phyloP scores from a whole-genome alignment of 2,329 filamentous ascomycete species.

The Claviceps africana region DNA sequence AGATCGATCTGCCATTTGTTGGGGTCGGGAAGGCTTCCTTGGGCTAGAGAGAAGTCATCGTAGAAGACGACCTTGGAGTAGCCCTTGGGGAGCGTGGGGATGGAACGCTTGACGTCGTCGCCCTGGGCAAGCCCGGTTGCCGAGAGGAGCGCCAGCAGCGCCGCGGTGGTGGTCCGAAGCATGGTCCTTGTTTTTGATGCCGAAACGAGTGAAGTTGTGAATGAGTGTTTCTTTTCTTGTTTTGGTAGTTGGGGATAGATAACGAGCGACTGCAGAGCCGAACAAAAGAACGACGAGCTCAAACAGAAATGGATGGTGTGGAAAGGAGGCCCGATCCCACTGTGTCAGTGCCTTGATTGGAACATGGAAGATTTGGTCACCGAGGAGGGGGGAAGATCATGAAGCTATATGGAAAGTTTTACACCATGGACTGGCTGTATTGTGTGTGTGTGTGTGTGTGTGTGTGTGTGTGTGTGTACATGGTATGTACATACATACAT shows the following conservation, averaged over 20 bases:
- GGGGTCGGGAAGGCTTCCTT: constrained; percentile 16
- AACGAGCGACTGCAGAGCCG: not conserved
- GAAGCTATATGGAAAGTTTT: too few relatives aligned
- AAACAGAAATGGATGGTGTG: not conserved
- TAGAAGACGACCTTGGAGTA: constrained; percentile 14
- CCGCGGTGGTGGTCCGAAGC: not conserved
- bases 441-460: too few relatives aligned
- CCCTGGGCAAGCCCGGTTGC: not conserved
- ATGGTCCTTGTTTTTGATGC: not conserved
- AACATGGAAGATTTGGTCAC: too few relatives aligned
- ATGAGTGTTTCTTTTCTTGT: too few relatives aligned
- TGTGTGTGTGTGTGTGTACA: too few relatives aligned
- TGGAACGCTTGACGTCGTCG: not conserved
- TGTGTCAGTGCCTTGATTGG: too few relatives aligned
- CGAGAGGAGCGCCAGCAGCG: not conserved
- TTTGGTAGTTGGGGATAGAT: too few relatives aligned
- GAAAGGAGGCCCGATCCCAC: not conserved
- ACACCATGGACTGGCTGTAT: too few relatives aligned
- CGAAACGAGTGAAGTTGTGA: not conserved
- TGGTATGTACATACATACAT: too few relatives aligned
- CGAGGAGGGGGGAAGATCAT: too few relatives aligned
- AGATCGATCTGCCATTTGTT: constrained; percentile 29
- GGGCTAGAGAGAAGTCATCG: constrained; percentile 13
- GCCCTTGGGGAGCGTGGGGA: constrained; percentile 1
- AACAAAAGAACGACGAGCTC: too few relatives aligned